These are phyloP conservation scores for Trypanosoma boissoni DNA, from an alignment of 208 protist genomes.

Conservation along the genomic window DNA sequence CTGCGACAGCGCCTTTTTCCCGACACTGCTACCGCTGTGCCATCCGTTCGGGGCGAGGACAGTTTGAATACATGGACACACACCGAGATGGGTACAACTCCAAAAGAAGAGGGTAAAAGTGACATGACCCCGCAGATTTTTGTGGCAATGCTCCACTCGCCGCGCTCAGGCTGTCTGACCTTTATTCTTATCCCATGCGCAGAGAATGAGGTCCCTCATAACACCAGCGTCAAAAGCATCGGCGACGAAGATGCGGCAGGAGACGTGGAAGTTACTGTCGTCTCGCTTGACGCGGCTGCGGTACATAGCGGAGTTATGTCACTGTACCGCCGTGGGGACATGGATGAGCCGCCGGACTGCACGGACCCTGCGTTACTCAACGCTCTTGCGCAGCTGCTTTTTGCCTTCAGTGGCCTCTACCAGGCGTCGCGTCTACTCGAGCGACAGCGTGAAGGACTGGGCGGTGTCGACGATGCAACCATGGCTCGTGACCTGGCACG, in stretches of 20 bases:
- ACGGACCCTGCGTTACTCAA: constrained; percentile 38
- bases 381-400: constrained; percentile 49
- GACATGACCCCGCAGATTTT: constrained; percentile 7
- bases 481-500: constrained; percentile 33
- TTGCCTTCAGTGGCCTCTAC: constrained; percentile 52
- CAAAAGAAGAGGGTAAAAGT: too few relatives aligned
- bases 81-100: too few relatives aligned
- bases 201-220: not conserved
- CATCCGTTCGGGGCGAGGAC: too few relatives aligned
- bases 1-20: constrained; percentile 11
- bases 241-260: not conserved
- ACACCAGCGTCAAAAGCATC: not conserved
- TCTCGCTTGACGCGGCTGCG: constrained; percentile 45
- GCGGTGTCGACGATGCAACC: not conserved
- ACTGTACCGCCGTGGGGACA: constrained; percentile 30
- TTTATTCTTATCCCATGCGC: constrained; percentile 20
- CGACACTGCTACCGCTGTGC: too few relatives aligned
- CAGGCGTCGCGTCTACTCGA: constrained; percentile 19
- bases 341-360: constrained; percentile 33
- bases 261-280: constrained; percentile 36
- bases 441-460: not conserved
- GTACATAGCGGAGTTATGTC: constrained; percentile 58
- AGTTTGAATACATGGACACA: too few relatives aligned
- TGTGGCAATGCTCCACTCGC: constrained; percentile 5
- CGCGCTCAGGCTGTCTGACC: constrained; percentile 10